Evolutionary conservation across 1,139 yeast genomes (phyloP).

Genomic region (Geotrichum siamense): DNA sequence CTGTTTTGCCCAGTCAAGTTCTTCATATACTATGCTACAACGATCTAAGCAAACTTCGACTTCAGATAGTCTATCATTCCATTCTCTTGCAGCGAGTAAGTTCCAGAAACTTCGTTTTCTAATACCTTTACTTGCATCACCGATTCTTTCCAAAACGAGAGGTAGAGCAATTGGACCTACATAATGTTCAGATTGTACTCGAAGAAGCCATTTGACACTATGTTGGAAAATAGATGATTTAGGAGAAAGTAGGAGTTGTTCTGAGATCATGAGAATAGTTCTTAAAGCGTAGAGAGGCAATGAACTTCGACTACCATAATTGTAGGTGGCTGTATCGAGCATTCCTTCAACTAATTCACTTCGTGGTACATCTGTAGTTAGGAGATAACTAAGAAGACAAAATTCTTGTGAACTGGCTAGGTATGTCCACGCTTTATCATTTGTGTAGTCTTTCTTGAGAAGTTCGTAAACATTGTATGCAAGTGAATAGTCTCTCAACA

Average conservation of each 20-base stretch:
- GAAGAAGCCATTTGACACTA: background rate
- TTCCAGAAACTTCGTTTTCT: slow-evolving; percentile 79
- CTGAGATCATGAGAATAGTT: slow-evolving; percentile 39
- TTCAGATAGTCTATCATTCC: slow-evolving; percentile 37
- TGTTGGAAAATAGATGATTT: slow-evolving; percentile 1
- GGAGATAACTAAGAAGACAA: slow-evolving; percentile 65
- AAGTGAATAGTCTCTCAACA: slow-evolving; percentile 78
- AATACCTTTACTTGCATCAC: slow-evolving; percentile 39
- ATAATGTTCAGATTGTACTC: background rate
- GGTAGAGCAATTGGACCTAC: slow-evolving; percentile 1
- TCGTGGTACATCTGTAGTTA: slow-evolving; percentile 47
- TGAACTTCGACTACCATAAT: slow-evolving; percentile 55
- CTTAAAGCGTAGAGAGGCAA: slow-evolving; percentile 57
- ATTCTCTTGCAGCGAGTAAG: slow-evolving; percentile 66
- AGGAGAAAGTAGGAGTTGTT: slow-evolving; percentile 37
- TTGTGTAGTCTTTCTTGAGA: slow-evolving; percentile 67
- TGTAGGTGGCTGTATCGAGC: slow-evolving; percentile 58
- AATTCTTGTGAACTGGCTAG: slow-evolving; percentile 84
- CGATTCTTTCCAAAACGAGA: slow-evolving; percentile 3
- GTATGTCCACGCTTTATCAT: slow-evolving; percentile 76
- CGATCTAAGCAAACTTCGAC: slow-evolving; percentile 26
- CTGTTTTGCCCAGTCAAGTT: slow-evolving; percentile 29
- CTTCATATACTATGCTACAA: slow-evolving; percentile 20
- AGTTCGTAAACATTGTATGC: slow-evolving; percentile 82
- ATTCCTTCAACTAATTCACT: slow-evolving; percentile 58